phyloP scores from a whole-genome alignment of 2,329 filamentous ascomycete genomes.

The Paecilomyces dactylethromorphus region DNA sequence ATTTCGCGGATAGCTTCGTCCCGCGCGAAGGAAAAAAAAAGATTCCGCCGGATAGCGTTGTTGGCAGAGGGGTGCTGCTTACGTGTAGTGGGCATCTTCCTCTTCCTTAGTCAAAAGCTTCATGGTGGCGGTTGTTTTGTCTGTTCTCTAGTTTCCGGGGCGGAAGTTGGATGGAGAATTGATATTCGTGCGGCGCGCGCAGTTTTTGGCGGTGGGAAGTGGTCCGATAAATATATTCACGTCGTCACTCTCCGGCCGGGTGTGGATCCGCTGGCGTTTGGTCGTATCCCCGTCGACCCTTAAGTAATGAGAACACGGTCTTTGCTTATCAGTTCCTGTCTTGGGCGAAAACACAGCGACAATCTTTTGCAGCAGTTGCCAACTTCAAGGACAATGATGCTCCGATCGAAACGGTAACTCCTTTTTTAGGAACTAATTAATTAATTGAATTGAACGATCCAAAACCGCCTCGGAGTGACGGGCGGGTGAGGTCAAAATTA shows the following conservation, averaged over 20 bases:
- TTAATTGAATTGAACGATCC: not conserved
- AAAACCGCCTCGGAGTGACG: not conserved
- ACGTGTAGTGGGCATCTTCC: conserved; percentile 77
- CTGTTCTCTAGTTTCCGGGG: not conserved
- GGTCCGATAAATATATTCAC: not conserved
- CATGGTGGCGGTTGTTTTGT: conserved; percentile 52
- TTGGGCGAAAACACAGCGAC: not conserved
- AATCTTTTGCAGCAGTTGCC: not conserved
- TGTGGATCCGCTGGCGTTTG: not conserved
- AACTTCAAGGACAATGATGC: not conserved
- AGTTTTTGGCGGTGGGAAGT: conserved; percentile 1
- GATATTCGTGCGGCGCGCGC: not conserved
- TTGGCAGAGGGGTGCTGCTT: conserved; percentile 13
- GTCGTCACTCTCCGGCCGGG: not conserved
- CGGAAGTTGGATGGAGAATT: not conserved
- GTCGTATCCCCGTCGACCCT: not conserved
- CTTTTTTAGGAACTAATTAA: not conserved
- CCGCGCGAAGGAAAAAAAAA: conserved; percentile 1
- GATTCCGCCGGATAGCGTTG: not conserved
- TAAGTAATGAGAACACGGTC: not conserved
- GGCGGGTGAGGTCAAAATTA: not conserved
- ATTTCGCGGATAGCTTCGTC: not conserved
- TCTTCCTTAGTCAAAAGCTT: conserved; percentile 95
- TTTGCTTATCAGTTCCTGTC: not conserved
- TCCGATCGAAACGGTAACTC: not conserved